Base-by-base conservation (phyloP, 163 green algal species). In the Chlamydomonas reinhardtii region DNA sequence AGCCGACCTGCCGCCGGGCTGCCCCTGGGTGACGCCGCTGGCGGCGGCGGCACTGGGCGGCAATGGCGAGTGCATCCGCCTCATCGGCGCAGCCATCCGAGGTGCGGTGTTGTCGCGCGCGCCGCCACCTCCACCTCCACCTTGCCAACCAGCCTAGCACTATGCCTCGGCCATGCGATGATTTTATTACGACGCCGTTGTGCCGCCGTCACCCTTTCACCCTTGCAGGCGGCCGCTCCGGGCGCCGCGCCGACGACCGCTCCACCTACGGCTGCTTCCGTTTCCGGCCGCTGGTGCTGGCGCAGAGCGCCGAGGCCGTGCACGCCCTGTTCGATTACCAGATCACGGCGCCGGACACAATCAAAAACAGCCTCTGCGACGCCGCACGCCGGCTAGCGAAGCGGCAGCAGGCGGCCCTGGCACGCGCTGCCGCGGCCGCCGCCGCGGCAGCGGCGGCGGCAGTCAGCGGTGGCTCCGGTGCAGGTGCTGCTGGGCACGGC, bases 21-120 rank as follows among this genome's bases (percentile, higher is more conserved):
- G 81, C 71, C 81, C 81, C 56, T 86, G 70, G 70, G 59, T 86
- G 31, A 86, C 81, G n/a, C 81, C 81, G 70, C 81, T 86, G 81
- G 81, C 70, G 35, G 81, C 81, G 27, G 81, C 81, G 71, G 70
- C 81, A 6, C 70, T 86, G 35, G 4, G 32, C 4, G 81, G 81
- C 81, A 81, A 35, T 31, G 70, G 59, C 81, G 81, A 80, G 81
- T 86, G 81, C 81, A 25, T 86, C 15, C 70, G 71, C 27, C 81
- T 86, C 37, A 56, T 86, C 20, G 34, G 48, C 48, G 48, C 48
- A 14, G 11, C 11, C 48, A 56, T 56, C 70, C 69, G 31, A 54
- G 56, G 78, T 66, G 59, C 24, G n/a, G n/a, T n/a, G n/a, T n/a
- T n/a, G n/a, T n/a, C n/a, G n/a, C n/a, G n/a, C n/a, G n/a, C n/a